Evolutionary conservation across 1,284 basidiomycete species (phyloP), one percentile per base, ranked within the genome.

Genomic region (Anthracocystis walkeri): DNA sequence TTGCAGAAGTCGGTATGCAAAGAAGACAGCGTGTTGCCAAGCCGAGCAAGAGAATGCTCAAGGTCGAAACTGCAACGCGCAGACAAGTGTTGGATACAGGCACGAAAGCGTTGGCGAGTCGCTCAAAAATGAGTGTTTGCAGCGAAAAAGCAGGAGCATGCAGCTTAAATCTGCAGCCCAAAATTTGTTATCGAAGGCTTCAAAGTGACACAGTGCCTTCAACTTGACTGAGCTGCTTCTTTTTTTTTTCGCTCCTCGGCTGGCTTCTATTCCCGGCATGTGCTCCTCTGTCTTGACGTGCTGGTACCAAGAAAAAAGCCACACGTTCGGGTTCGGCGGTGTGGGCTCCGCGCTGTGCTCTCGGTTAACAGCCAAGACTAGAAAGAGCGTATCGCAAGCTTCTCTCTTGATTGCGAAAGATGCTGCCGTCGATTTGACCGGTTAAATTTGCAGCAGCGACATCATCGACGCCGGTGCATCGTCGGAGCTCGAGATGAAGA

Each of bases 201-300:
- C n/a, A 21, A 8, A 4, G n/a, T 21, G 21, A 44, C 11, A 44
- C 11, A 23, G 6, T 44, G n/a, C n/a, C n/a, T n/a, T n/a, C n/a
- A n/a, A n/a, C n/a, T n/a, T n/a, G 8, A 23, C 44, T 45, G 21
- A 23, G 23, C 23, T 45, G 44, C 33, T 35, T 45, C 21, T 45
- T 45, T 45, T 16, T 44, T 25, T 12, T 44, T 44, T 21, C 44
- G 21, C 44, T 3, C 21, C 23, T 45, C 44, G 44, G 44, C 44
- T 45, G 44, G 33, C 44, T 45, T 45, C 44, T 25, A 14, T 45
- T 25, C 44, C 11, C 44, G 44, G 44, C 40, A n/a, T 41, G 40
- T 44, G 42, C 20, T 23, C 12, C 44, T 25, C n/a, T 45, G 23
- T 45, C 44, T 25, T 3, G 44, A 45, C 44, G 44, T 45, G 23